phyloP scores from a whole-genome alignment of 768 basidiomycete species.

The Amanita thiersii region DNA sequence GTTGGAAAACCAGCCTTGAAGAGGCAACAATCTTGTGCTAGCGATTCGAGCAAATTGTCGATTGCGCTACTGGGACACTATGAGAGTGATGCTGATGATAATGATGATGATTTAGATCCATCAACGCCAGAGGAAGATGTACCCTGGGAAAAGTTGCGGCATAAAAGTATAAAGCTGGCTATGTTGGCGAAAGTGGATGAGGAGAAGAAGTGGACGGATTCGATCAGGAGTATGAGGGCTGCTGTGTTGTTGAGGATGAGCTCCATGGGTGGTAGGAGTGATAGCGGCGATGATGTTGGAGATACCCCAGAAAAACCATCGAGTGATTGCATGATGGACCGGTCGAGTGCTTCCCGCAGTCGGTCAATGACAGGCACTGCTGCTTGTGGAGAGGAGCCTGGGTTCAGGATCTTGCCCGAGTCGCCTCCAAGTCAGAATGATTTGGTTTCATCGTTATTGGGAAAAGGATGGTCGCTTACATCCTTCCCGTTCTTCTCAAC shows the following conservation, averaged over 20 bases:
- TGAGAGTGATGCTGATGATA: conserved; percentile 9
- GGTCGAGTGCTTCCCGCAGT: conserved; percentile 2
- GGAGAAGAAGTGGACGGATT: conserved; percentile 25
- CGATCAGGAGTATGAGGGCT: conserved; percentile 18
- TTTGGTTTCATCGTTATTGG: conserved; percentile 1
- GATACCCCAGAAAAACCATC: background rate
- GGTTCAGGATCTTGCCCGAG: conserved; percentile 20
- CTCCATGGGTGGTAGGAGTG: background rate
- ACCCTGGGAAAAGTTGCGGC: conserved; percentile 38
- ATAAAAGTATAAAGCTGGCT: conserved; percentile 44
- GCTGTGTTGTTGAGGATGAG: conserved; percentile 10
- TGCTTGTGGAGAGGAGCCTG: conserved; percentile 9
- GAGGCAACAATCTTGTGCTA: no score
- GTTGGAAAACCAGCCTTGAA: no score
- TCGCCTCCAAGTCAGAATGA: conserved; percentile 14
- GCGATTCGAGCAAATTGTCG: no score
- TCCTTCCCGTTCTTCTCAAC: conserved; percentile 5
- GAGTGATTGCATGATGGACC: conserved; percentile 14
- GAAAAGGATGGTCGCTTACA: conserved; percentile 1
- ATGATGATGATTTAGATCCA: background rate
- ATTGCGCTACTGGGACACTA: conserved; percentile 14
- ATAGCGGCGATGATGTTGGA: background rate
- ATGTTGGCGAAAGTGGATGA: conserved; percentile 36
- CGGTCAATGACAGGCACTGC: conserved; percentile 9
- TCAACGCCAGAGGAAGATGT: conserved; percentile 5